A percentile compares a stretch with the other conserved stretches of the same genome.
Evolutionary conservation across 2,329 filamentous ascomycete genomes (phyloP).

Genomic region (Cladorrhinum sp.): DNA sequence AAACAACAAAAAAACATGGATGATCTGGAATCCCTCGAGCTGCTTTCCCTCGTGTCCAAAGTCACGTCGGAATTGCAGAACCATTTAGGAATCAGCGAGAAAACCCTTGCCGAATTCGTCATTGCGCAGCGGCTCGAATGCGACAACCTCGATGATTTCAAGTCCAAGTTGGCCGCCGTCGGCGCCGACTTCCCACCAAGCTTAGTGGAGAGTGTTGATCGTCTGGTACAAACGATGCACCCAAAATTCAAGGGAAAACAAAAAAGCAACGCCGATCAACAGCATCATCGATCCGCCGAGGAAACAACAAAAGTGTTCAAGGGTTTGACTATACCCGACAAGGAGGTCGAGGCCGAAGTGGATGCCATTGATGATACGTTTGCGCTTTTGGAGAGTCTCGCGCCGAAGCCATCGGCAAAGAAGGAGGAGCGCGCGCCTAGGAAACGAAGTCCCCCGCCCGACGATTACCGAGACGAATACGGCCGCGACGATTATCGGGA

Average conservation of each 20-base stretch:
- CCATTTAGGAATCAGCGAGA: slow-evolving; percentile 86
- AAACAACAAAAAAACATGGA: too few relatives aligned
- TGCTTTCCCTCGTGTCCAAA: slow-evolving; percentile 90
- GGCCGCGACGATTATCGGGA: background rate
- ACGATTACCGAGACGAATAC: slow-evolving; percentile 22
- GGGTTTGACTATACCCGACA: slow-evolving; percentile 83
- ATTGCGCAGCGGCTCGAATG: slow-evolving; percentile 84
- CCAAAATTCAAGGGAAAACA: slow-evolving; percentile 70
- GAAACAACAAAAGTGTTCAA: slow-evolving; percentile 87
- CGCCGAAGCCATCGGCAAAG: slow-evolving; percentile 52
- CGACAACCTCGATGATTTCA: slow-evolving; percentile 68
- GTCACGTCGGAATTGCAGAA: slow-evolving; percentile 94
- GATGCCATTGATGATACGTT: slow-evolving; percentile 90
- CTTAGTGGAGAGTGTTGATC: slow-evolving; percentile 86
- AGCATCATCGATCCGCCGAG: slow-evolving; percentile 48
- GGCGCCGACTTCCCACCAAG: slow-evolving; percentile 82
- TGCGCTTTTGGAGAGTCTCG: slow-evolving; percentile 82
- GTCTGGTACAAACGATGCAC: slow-evolving; percentile 83
- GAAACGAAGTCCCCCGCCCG: slow-evolving; percentile 35
- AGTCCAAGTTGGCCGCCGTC: slow-evolving; percentile 68
- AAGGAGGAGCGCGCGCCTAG: slow-evolving; percentile 34
- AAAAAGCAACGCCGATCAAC: slow-evolving; percentile 40
- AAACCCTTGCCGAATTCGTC: slow-evolving; percentile 93
- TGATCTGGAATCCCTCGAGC: slow-evolving; percentile 85
- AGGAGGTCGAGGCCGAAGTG: slow-evolving; percentile 58